Conservation (phyloP, 208 protist genomes). For the Leishmania tarentolae region DNA sequence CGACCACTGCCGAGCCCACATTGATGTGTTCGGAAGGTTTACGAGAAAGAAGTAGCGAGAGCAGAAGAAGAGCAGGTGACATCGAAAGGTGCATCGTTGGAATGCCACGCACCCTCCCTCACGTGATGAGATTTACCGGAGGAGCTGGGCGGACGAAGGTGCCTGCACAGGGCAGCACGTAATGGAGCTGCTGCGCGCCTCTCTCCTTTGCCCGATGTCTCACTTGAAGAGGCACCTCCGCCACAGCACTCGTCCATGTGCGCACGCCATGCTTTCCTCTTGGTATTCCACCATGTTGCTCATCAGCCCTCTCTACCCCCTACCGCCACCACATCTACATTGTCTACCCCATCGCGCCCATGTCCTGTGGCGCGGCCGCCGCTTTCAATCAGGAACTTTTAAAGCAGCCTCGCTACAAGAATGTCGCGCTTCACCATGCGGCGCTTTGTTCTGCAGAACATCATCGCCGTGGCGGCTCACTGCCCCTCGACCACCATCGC, state of each 20-base stretch:
- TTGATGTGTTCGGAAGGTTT: too few relatives aligned
- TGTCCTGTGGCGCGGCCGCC: not conserved
- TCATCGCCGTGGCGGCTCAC: conserved; percentile 63
- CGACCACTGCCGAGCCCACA: not conserved
- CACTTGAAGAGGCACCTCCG: not conserved
- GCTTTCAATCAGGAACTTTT: not conserved
- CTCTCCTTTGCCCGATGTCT: not conserved
- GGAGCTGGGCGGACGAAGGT: not conserved
- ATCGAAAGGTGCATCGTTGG: not conserved
- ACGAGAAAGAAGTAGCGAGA: not conserved
- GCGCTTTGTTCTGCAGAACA: conserved; percentile 74
- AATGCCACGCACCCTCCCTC: not conserved
- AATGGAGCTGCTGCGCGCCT: not conserved
- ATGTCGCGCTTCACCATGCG: conserved; percentile 69
- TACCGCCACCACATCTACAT: not conserved
- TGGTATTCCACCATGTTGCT: not conserved
- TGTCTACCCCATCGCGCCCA: too few relatives aligned
- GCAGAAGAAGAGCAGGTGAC: not conserved
- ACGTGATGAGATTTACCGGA: not conserved
- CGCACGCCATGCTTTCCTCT: not conserved
- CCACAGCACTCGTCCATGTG: not conserved
- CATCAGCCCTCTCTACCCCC: not conserved
- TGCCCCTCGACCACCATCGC: conserved; percentile 47
- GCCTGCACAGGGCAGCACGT: not conserved
- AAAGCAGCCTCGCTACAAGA: not conserved